phyloP scores from a whole-genome alignment of 2,329 filamentous ascomycete genomes.

The Botrytis sinoallii region DNA sequence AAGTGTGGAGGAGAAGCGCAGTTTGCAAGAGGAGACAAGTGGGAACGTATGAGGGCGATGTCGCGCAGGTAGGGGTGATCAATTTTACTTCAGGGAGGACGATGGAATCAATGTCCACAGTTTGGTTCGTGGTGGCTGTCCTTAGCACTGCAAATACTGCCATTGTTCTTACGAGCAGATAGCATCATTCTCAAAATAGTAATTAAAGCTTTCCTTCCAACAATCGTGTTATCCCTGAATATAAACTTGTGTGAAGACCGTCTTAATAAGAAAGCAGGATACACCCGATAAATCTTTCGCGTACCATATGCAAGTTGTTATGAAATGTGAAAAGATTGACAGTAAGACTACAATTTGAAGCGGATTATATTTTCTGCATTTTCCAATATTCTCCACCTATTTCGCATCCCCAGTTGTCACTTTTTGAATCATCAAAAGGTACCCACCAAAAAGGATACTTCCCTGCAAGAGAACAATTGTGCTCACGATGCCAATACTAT shows the following conservation, averaged over 20 bases:
- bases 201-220: neutral
- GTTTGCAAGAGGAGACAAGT: constrained; percentile 74
- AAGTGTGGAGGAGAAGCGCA: constrained; percentile 97
- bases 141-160: neutral
- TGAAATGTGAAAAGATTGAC: neutral
- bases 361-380: neutral
- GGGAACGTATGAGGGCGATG: constrained; percentile 42
- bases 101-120: neutral
- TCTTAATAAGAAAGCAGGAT: accelerated
- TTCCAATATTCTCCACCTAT: neutral
- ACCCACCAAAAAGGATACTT: neutral
- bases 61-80: neutral
- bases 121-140: neutral
- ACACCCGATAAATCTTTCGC: neutral
- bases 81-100: accelerated
- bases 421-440: neutral
- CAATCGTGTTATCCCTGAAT: neutral
- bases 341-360: neutral
- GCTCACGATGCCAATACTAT: neutral
- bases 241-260: neutral
- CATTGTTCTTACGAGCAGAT: neutral
- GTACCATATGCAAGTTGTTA: neutral
- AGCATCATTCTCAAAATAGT: neutral
- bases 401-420: neutral
- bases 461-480: neutral